Percentiles rank a stretch among this genome's conserved stretches.
Evolutionary conservation across 805 yeast genomes (phyloP).

Genomic region (Teunomyces lycoperdinae): DNA sequence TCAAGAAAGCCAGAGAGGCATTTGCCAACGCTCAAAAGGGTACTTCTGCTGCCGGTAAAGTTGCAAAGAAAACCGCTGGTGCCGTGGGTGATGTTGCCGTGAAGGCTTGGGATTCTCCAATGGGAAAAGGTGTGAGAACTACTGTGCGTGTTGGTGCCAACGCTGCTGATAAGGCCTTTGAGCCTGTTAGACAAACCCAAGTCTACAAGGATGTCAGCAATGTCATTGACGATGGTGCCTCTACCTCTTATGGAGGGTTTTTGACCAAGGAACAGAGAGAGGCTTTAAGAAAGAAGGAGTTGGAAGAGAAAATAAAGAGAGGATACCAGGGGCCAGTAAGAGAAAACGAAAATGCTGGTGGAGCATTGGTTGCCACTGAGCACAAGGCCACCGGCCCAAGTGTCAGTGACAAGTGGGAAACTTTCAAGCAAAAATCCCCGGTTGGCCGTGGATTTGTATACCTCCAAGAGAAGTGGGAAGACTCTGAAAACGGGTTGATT

Average conservation of each 20-base stretch:
- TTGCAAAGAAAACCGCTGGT: conserved; percentile 86
- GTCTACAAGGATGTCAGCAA: conserved; percentile 85
- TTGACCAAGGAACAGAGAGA: conserved; percentile 81
- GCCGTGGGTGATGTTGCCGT: conserved; percentile 86
- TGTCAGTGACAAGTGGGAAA: conserved; percentile 61
- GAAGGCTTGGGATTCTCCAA: conserved; percentile 95
- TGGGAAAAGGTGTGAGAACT: conserved; percentile 83
- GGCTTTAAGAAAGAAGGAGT: conserved; percentile 51
- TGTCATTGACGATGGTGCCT: conserved; percentile 88
- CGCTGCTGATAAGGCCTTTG: conserved; percentile 80
- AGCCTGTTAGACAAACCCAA: conserved; percentile 89
- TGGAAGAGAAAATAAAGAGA: conserved; percentile 52
- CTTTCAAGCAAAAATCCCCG: conserved; percentile 62
- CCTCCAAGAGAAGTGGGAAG: conserved; percentile 78
- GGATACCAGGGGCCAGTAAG: conserved; percentile 70
- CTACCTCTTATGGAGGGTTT: conserved; percentile 88
- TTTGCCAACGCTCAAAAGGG: conserved; percentile 78
- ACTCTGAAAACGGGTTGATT: conserved; percentile 88
- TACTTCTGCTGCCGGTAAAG: conserved; percentile 64
- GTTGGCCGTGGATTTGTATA: conserved; percentile 64
- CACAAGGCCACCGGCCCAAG: conserved; percentile 71
- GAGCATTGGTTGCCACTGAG: conserved; percentile 77
- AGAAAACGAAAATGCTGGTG: conserved; percentile 79
- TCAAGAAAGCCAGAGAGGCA: conserved; percentile 89
- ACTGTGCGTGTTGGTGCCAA: conserved; percentile 83